A percentile compares a stretch with the other conserved stretches of the same genome.
phyloP scores from a whole-genome alignment of 2,329 filamentous ascomycete genomes.

The Neurospora sp. region DNA sequence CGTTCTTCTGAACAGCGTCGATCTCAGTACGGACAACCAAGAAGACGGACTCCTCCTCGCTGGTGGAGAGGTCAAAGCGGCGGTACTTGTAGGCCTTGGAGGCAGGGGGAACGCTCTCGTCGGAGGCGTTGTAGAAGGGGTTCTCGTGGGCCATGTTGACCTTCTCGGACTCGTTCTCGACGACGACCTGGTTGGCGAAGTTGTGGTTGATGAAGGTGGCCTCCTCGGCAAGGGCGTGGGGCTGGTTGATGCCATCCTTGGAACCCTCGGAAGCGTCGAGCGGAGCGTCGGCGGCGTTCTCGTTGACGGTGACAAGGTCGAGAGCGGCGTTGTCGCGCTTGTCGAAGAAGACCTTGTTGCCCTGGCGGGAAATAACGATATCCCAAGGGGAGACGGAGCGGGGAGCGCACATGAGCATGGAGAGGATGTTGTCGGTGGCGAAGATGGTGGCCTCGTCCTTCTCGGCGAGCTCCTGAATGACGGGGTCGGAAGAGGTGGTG shows the following conservation, averaged over 20 bases:
- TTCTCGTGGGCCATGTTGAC: slow-evolving; percentile 80
- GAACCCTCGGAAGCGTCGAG: slow-evolving; percentile 84
- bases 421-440: slow-evolving; percentile 91
- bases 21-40: slow-evolving; percentile 90
- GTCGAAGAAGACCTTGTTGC: slow-evolving; percentile 96
- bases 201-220: slow-evolving; percentile 99
- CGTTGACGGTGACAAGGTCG: slow-evolving; percentile 97
- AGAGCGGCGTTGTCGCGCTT: slow-evolving; percentile 93
- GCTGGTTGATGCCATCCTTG: slow-evolving; percentile 92
- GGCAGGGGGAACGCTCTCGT: slow-evolving; percentile 87
- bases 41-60: slow-evolving; percentile 89
- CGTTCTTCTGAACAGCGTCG: slow-evolving; percentile 93
- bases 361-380: slow-evolving; percentile 84
- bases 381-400: slow-evolving; percentile 98
- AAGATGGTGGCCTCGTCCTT: slow-evolving; percentile 96
- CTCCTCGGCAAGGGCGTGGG: slow-evolving; percentile 85
- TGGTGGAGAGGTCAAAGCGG: slow-evolving; percentile 88
- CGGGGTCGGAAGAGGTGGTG: slow-evolving; percentile 87
- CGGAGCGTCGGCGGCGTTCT: slow-evolving; percentile 93
- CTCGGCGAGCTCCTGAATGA: slow-evolving; percentile 94
- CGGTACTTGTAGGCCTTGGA: slow-evolving; percentile 99
- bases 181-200: slow-evolving; percentile 91
- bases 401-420: slow-evolving; percentile 98
- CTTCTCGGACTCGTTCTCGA: slow-evolving; percentile 70
- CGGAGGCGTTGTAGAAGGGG: slow-evolving; percentile 91